Evolutionary conservation across 768 basidiomycete genomes (phyloP).

Genomic region (Dioszegia crocea): DNA sequence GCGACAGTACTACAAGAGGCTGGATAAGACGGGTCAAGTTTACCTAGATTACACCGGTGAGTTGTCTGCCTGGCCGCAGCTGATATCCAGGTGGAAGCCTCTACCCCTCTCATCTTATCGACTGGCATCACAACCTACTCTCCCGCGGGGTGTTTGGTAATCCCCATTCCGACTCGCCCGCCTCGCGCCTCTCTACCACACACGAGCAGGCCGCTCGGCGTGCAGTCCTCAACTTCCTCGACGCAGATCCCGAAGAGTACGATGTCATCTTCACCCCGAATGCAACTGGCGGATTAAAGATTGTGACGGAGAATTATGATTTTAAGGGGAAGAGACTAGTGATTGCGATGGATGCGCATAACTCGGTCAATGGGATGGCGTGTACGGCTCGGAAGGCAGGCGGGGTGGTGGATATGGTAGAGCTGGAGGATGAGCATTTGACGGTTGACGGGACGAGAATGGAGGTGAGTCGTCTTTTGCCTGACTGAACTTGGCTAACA

Average conservation of each 20-base stretch:
- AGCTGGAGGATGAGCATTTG: background rate
- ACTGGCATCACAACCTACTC: constrained; percentile 3
- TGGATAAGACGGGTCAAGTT: background rate
- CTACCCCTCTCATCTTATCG: constrained; percentile 7
- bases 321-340: background rate
- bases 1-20: background rate
- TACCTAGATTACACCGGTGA: constrained; percentile 4
- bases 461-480: background rate
- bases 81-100: background rate
- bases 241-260: constrained; percentile 4
- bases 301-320: background rate
- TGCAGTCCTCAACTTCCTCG: background rate
- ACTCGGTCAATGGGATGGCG: constrained; percentile 3
- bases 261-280: constrained; percentile 4
- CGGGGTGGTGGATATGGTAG: background rate
- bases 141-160: background rate
- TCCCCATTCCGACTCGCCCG: constrained; percentile 3
- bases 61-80: background rate
- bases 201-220: background rate
- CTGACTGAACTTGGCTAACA: background rate
- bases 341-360: background rate
- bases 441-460: background rate
- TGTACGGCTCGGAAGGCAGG: background rate
- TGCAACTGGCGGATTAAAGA: background rate
- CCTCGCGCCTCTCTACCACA: background rate